phyloP scores from a whole-genome alignment of 306 rosid species.

The Fagus crenata region DNA sequence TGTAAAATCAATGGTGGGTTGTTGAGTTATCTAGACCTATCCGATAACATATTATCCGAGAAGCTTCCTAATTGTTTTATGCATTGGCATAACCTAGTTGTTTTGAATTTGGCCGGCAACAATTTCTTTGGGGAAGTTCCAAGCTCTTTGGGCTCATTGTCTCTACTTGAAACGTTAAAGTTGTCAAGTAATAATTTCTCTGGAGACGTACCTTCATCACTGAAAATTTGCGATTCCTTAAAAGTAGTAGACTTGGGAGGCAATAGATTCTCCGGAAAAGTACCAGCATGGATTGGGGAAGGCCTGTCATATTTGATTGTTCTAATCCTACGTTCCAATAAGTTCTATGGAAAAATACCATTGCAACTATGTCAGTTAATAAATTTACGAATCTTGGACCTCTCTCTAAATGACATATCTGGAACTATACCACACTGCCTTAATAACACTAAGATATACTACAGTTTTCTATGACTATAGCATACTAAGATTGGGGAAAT shows the following conservation, averaged over 20 bases:
- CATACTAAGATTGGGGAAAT: no score
- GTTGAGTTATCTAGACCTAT: not conserved
- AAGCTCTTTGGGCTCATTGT: not conserved
- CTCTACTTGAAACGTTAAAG: not conserved
- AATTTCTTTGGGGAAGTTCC: constrained; percentile 10
- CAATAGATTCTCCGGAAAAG: constrained; percentile 25
- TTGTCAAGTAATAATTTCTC: not conserved
- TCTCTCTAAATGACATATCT: constrained; percentile 9
- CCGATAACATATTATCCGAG: not conserved
- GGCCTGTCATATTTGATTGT: not conserved
- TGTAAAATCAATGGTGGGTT: not conserved
- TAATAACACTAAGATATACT: not conserved
- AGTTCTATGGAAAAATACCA: constrained; percentile 24
- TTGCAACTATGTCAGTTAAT: not conserved
- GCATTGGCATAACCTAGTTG: not conserved
- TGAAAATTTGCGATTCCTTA: not conserved
- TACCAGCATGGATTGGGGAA: constrained; percentile 32
- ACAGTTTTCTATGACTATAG: no score
- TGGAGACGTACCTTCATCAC: constrained; percentile 6
- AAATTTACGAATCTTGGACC: constrained; percentile 14
- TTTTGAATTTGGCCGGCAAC: not conserved
- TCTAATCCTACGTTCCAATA: constrained; percentile 24
- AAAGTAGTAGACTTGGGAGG: constrained; percentile 28
- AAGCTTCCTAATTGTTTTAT: not conserved
- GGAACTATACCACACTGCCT: constrained; percentile 11